These are phyloP conservation scores for Luzula sylvatica DNA, from an alignment of 176 grass and related monocot species.

Conservation along the genomic window DNA sequence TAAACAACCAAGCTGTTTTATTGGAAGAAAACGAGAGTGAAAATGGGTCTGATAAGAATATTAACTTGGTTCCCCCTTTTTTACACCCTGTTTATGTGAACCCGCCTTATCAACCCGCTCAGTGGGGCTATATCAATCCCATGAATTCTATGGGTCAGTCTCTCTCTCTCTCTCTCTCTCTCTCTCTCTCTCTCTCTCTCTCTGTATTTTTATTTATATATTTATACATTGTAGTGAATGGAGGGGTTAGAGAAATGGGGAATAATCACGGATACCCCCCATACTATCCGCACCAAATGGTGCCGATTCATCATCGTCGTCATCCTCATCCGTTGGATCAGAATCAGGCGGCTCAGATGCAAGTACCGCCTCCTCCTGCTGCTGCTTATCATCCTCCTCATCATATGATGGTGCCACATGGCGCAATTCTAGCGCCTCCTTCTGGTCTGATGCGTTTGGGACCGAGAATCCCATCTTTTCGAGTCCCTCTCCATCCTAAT, in stretches of 20 bases:
- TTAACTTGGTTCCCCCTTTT: too few relatives aligned
- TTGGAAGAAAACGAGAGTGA: too few relatives aligned
- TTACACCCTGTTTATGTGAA: conserved; percentile 12
- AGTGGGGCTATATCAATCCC: conserved; percentile 17
- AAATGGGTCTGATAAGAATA: too few relatives aligned
- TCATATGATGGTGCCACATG: conserved; percentile 3
- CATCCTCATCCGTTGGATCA: too few relatives aligned
- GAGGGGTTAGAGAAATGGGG: conserved; percentile 12
- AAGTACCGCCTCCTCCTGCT: too few relatives aligned
- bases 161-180: background rate
- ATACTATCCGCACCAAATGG: conserved; percentile 16
- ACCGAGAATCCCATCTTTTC: conserved; percentile 12
- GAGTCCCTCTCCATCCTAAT: background rate
- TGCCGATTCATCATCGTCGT: conserved; percentile 10
- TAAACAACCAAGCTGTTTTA: too few relatives aligned
- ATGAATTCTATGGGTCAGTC: conserved; percentile 8
- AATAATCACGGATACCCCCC: conserved; percentile 7
- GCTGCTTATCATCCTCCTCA: too few relatives aligned
- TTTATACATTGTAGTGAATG: conserved; percentile 6
- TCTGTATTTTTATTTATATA: too few relatives aligned
- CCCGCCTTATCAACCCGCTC: background rate
- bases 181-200: too few relatives aligned
- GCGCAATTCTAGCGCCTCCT: background rate
- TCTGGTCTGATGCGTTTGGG: conserved; percentile 4
- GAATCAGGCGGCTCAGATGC: conserved; percentile 2